Evolutionary conservation across 1,284 basidiomycete species (phyloP), one percentile per base, ranked within the genome.

Genomic region (Microbotryomycetes sp.): DNA sequence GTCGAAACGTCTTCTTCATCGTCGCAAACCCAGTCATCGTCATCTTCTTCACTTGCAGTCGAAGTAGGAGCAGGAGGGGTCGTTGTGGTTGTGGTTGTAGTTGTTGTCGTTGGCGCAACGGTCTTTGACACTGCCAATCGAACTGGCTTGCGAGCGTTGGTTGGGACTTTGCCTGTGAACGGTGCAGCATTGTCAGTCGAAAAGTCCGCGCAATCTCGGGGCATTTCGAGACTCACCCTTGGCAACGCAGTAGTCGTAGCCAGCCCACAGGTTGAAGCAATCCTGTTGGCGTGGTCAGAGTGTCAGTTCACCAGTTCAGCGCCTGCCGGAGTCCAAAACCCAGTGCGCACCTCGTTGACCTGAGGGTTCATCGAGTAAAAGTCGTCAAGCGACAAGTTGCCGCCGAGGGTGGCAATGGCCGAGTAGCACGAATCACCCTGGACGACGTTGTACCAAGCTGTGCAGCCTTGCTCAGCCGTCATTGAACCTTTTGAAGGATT

Each of bases 21-120:
- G 23, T 66, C 65, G 54, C 65, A 64, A 9, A 66, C 58, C 56
- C 58, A 59, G 56, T 66, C 65, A 22, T 65, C 64, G 22, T 57
- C 64, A 29, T 53, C 60, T 1, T 52, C 61, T 9, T 52, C 56
- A 15, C 16, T 36, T 22, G 48, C 36, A 19, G 36, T 42, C 36
- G 36, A 42, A 42, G 36, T 12, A 9, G 36, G 36, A 9, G 36
- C 12, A 12, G 36, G 36, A n/a, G n/a, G n/a, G n/a, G n/a, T n/a
- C n/a, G 50, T n/a, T 16, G 56, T 22, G 9, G 59, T 14, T 6
- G 57, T n/a, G 4, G 57, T 23, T 46, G 63, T 48, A 12, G 60
- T 28, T 4, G 56, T n/a, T 5, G 56, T 12, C 29, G 52, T 31
- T 3, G 60, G 51, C 2, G 54, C 28, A 6, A 56, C 45, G 15